Base-by-base conservation (phyloP, 129 eudicot genomes). In the Kitagawia praeruptora region DNA sequence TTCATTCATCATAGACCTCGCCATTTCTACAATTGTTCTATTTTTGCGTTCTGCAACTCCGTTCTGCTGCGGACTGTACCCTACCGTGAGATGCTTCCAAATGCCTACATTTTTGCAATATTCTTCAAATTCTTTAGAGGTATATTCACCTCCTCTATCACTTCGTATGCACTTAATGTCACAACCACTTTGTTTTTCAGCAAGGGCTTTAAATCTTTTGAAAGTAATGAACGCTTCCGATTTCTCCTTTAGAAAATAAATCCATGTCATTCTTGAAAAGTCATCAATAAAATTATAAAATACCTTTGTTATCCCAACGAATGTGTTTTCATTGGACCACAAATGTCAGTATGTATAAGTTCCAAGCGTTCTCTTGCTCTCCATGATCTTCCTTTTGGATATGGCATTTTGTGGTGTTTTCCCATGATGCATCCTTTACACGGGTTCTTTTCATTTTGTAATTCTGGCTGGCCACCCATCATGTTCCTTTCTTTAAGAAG, bases 61-160 rank as follows among this genome's bases (percentile, higher is more conserved):
- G 53, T 80, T 48, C 40, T 80, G 49, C 15, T 80, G 77, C 6
- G 41, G 77, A 34, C 51, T 45, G 27, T 70, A 80, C 4, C 70
- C 63, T 8, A 71, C n/a, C 19, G 70, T 80, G 11, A 80, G 38
- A 10, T 80, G 48, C 70, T 53, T 80, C 37, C 74, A 46, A 9
- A 80, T 80, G 48, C 82, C 48, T 15, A 34, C 39, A 46, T 69
- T 16, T 70, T 12, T 70, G 14, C 49, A 31, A 71, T 67, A 28
- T 16, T 53, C 48, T 48, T 77, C 42, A 38, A 77, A 53, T n/a
- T 70, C 70, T 27, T 37, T 34, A 6, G 70, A 71, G 37, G 51
- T 49, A 40, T 42, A 80, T 31, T 80, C 70, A 34, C 82, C 82
- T 42, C 82, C 70, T 10, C 14, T 16, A 48, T 80, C 82, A 45